Evolutionary conservation across 371 early-diverging fungal genomes (phyloP).

Genomic region (Mucor sp.): DNA sequence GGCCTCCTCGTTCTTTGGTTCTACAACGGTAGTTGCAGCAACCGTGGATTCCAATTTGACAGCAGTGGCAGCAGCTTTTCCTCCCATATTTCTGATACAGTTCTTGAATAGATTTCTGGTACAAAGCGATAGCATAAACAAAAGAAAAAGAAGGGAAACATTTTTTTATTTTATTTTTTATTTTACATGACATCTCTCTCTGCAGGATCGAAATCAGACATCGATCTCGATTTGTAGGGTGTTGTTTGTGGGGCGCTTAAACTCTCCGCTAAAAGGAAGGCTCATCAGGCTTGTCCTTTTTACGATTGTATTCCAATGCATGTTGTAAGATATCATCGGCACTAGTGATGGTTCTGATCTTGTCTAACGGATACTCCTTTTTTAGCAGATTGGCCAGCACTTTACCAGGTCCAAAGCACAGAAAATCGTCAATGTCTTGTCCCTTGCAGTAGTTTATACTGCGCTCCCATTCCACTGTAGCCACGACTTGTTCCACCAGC

Average conservation of each 20-base stretch:
- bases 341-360: conserved; percentile 53
- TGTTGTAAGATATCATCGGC: conserved; percentile 50
- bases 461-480: conserved; percentile 89
- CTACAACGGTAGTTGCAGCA: background rate
- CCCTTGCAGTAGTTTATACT: conserved; percentile 78
- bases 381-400: conserved; percentile 87
- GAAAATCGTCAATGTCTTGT: conserved; percentile 80
- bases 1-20: background rate
- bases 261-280: conserved; percentile 2
- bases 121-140: background rate
- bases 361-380: conserved; percentile 87
- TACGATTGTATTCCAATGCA: conserved; percentile 33
- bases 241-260: background rate
- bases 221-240: background rate
- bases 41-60: background rate
- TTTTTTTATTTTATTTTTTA: background rate
- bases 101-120: background rate
- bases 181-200: background rate
- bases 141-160: background rate
- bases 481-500: conserved; percentile 78
- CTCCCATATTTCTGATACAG: background rate
- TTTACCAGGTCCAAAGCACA: conserved; percentile 86
- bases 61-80: background rate
- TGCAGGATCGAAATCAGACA: background rate
- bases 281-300: conserved; percentile 13